phyloP scores from a whole-genome alignment of 805 yeast genomes.

The Maudiozyma turicensis region DNA sequence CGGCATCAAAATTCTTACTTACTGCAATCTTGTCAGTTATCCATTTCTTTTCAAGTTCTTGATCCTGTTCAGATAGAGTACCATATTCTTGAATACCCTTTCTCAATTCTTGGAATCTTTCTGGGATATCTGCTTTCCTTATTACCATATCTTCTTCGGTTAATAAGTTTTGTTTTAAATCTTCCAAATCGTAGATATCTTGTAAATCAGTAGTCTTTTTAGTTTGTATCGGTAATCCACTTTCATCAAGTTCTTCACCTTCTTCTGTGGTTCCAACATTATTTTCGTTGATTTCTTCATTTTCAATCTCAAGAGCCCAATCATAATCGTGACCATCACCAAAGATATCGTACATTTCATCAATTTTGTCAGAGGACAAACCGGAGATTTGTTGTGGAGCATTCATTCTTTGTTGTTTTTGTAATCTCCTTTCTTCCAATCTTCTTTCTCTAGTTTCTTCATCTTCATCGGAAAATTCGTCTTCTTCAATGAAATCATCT shows the following conservation, averaged over 20 bases:
- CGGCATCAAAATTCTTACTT: constrained; percentile 40
- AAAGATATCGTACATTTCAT: constrained; percentile 87
- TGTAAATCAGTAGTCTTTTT: constrained; percentile 44
- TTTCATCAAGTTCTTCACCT: constrained; percentile 31
- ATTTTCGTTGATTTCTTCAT: constrained; percentile 35
- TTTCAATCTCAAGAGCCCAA: constrained; percentile 83
- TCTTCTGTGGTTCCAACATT: constrained; percentile 23
- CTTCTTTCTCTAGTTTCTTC: constrained; percentile 39
- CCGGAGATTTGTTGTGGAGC: constrained; percentile 49
- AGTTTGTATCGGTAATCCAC: constrained; percentile 19
- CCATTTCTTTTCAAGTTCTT: constrained; percentile 70
- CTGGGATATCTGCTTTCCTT: constrained; percentile 83
- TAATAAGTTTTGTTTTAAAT: constrained; percentile 78
- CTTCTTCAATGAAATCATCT: constrained; percentile 96
- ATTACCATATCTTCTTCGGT: constrained; percentile 88
- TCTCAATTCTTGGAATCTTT: constrained; percentile 76
- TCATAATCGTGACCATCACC: constrained; percentile 97
- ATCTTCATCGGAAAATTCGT: constrained; percentile 83
- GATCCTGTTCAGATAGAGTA: constrained; percentile 53
- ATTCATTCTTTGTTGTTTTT: constrained; percentile 37
- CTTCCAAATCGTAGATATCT: constrained; percentile 92
- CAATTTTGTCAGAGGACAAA: constrained; percentile 80
- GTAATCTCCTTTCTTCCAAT: constrained; percentile 23
- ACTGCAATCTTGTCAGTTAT: constrained; percentile 51
- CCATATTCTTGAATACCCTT: constrained; percentile 54